Evolutionary conservation across 495 filamentous ascomycete genomes (phyloP), one percentile per base, ranked within the genome.

Genomic region (Oleoguttula mirabilis): DNA sequence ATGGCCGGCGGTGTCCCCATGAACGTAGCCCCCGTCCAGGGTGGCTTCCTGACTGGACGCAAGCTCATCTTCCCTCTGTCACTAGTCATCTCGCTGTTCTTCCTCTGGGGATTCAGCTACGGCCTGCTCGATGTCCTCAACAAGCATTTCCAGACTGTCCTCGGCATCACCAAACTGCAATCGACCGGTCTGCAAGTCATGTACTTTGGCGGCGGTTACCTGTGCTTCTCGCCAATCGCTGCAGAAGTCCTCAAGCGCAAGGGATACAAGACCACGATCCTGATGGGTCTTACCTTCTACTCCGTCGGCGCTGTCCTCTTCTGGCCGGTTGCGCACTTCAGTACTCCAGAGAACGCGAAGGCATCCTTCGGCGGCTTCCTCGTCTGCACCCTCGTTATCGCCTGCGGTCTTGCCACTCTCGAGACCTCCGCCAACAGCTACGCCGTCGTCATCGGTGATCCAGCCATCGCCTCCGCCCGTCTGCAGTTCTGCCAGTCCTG

Each of bases 61-160:
- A 34, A 19, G 21, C 46, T 54, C 28, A 54, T 79, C 31, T 60
- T 66, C 12, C 76, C 75, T 0, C 62, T 72, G 16, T 66, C 67
- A 21, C 59, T 84, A 24, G 77, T 82, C 35, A 86, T 80, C 6
- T 66, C 85, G 40, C 66, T 88, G 3, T 88, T 87, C 62, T 88
- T 92, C 60, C 67, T 90, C 5, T 88, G 81, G 85, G 83, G 86
- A 0, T 84, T 94, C 48, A 79, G 81, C 0, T 90, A 92, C 56
- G 84, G 85, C 11, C 70, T 94, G 21, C 68, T 92, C 10, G 78
- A 82, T 43, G 71, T 78, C 0, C 68, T 92, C 32, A 88, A 90
- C 51, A 73, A 71, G 36, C 69, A 75, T 48, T 73, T 75, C 58
- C 72, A 75, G 55, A 62, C 59, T 27, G 70, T 67, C 4, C 59